A percentile compares a stretch with the other conserved stretches of the same genome.
phyloP scores from a whole-genome alignment of 345 rosid species.

The Bruguiera sexangula region DNA sequence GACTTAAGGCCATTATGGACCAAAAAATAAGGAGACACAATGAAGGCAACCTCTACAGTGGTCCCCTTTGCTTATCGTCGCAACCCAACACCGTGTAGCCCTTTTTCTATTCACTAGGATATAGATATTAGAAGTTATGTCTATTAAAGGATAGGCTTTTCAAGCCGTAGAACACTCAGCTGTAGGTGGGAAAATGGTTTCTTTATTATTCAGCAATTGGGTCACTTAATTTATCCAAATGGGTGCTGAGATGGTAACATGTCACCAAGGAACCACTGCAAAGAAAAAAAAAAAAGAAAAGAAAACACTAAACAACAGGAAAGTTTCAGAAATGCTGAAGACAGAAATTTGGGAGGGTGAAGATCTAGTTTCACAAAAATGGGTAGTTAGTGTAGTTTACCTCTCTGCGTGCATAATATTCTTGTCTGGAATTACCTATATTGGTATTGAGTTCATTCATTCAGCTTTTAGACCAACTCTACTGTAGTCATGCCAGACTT shows the following conservation, averaged over 20 bases:
- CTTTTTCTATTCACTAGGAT: constrained; percentile 18
- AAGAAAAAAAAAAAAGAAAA: not conserved
- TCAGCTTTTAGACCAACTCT: constrained; percentile 11
- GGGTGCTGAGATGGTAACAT: constrained; percentile 15
- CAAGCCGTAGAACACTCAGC: not conserved
- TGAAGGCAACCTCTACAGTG: constrained; percentile 17
- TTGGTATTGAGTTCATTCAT: not conserved
- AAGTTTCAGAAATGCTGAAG: not conserved
- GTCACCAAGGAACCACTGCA: not conserved
- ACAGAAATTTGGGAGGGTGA: not conserved
- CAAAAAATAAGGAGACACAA: constrained; percentile 21
- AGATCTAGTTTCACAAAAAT: constrained; percentile 1
- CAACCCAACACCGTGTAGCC: constrained; percentile 15
- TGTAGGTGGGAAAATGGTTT: not conserved
- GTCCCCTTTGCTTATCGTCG: constrained; percentile 27
- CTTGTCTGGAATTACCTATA: constrained; percentile 6
- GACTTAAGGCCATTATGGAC: constrained; percentile 17
- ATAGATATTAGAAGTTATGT: not conserved
- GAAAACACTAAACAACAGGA: not conserved
- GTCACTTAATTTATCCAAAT: not conserved
- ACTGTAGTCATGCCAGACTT: constrained; percentile 15
- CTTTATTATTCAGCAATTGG: not conserved
- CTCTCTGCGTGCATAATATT: not conserved
- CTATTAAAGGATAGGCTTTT: not conserved
- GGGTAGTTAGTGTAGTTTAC: constrained; percentile 17